Percentiles rank a stretch among this genome's conserved stretches.
Evolutionary conservation across 1,139 yeast genomes (phyloP).

Genomic region (Arxiozyma telluris): DNA sequence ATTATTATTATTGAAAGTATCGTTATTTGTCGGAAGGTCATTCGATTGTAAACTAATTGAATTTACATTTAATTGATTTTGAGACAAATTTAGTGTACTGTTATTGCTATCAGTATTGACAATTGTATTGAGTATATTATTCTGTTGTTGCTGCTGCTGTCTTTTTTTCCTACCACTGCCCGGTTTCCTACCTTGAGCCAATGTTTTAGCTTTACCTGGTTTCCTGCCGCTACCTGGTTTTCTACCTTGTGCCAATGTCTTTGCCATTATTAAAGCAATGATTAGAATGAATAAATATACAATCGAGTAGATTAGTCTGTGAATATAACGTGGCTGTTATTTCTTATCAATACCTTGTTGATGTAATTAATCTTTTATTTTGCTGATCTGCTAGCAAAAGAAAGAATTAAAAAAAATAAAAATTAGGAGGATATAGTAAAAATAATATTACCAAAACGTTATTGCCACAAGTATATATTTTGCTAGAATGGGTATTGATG

Average conservation of each 20-base stretch:
- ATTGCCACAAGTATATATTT: neutral
- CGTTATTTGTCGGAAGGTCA: neutral
- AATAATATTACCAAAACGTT: no score
- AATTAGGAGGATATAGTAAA: no score
- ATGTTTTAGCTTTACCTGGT: conserved; percentile 34
- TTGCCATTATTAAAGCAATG: conserved; percentile 28
- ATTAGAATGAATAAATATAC: no score
- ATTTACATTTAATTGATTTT: neutral
- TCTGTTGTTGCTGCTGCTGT: conserved; percentile 3
- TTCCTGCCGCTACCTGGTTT: conserved; percentile 35
- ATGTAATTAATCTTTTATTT: no score
- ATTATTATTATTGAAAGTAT: neutral
- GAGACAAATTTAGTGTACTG: neutral
- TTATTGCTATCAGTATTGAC: neutral
- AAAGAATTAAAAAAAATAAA: no score
- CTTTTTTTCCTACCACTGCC: conserved; percentile 35
- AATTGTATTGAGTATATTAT: neutral
- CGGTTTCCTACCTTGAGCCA: conserved; percentile 35
- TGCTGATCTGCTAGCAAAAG: neutral
- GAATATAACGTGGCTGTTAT: neutral
- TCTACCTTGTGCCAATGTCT: conserved; percentile 35
- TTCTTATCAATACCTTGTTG: neutral
- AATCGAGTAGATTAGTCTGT: neutral
- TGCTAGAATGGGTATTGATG: neutral
- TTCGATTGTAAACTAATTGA: conserved; percentile 2